phyloP scores from a whole-genome alignment of 768 basidiomycete genomes.

The Auricularia cornea region DNA sequence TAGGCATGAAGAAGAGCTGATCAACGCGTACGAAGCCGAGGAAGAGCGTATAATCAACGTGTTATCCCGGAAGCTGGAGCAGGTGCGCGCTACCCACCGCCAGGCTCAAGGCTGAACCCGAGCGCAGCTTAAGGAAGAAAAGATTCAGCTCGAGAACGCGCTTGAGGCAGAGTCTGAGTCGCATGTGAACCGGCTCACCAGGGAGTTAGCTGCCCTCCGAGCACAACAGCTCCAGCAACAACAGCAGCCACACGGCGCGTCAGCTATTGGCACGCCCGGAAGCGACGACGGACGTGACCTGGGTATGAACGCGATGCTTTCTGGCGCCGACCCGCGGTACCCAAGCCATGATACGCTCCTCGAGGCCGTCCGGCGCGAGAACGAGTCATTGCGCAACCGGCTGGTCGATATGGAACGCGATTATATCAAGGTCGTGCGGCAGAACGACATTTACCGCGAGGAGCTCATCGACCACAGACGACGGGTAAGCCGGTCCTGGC shows the following conservation, averaged over 20 bases:
- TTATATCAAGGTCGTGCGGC: constrained; percentile 59
- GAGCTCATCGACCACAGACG: constrained; percentile 72
- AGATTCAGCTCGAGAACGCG: constrained; percentile 71
- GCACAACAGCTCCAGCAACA: constrained; percentile 48
- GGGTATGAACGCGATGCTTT: constrained; percentile 8
- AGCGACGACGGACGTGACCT: constrained; percentile 4
- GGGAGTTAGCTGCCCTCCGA: constrained; percentile 60
- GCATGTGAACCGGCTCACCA: constrained; percentile 67
- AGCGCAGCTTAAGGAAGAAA: constrained; percentile 68
- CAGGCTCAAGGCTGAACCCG: constrained; percentile 3
- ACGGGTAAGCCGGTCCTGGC: constrained; percentile 43
- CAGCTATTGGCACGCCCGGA: constrained; percentile 3
- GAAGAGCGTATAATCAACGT: constrained; percentile 83
- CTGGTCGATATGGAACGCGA: constrained; percentile 71
- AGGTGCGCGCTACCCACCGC: constrained; percentile 39
- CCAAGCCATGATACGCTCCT: constrained; percentile 53
- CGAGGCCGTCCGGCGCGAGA: constrained; percentile 70
- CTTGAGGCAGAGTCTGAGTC: constrained; percentile 82
- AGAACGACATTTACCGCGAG: constrained; percentile 80
- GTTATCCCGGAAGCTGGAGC: constrained; percentile 73
- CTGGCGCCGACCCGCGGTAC: constrained; percentile 20
- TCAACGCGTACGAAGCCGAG: constrained; percentile 85
- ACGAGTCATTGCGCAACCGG: constrained; percentile 59
- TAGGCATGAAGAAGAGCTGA: constrained; percentile 62
- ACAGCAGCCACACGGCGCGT: constrained; percentile 20